Conservation (phyloP, 768 basidiomycete species). For the Asterophora lycoperdoides region DNA sequence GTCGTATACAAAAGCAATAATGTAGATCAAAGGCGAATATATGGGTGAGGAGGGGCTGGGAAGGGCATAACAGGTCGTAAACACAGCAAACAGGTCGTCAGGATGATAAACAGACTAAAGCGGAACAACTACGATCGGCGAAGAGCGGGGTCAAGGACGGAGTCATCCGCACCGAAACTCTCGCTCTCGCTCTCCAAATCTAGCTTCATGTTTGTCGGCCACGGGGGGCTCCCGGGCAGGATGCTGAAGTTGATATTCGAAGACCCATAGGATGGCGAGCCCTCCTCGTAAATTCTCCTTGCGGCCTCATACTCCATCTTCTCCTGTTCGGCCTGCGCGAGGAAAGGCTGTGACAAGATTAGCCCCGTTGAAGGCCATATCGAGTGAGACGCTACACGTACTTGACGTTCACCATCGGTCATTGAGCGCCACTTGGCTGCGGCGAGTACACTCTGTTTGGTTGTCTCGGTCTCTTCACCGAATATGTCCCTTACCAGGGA, state of each 20-base stretch:
- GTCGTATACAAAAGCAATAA: slow-evolving; percentile 27
- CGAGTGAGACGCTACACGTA: slow-evolving; percentile 29
- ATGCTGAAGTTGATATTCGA: slow-evolving; percentile 83
- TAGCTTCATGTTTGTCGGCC: slow-evolving; percentile 51
- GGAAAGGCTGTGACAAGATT: slow-evolving; percentile 62
- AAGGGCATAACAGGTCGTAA: slow-evolving; percentile 32
- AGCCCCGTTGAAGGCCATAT: background rate
- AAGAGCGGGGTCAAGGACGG: slow-evolving; percentile 29
- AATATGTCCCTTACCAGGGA: slow-evolving; percentile 76
- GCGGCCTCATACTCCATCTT: slow-evolving; percentile 91
- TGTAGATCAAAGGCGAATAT: slow-evolving; percentile 16
- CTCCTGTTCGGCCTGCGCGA: slow-evolving; percentile 91
- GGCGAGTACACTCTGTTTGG: slow-evolving; percentile 90
- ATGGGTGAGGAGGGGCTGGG: slow-evolving; percentile 4
- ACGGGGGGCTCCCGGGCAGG: slow-evolving; percentile 62
- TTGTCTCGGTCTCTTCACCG: slow-evolving; percentile 88
- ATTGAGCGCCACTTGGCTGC: slow-evolving; percentile 92
- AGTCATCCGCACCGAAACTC: slow-evolving; percentile 50
- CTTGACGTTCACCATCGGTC: slow-evolving; percentile 92
- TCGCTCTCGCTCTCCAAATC: slow-evolving; percentile 74
- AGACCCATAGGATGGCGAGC: slow-evolving; percentile 58
- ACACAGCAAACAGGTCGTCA: slow-evolving; percentile 12
- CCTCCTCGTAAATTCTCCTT: slow-evolving; percentile 83
- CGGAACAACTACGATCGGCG: slow-evolving; percentile 26
- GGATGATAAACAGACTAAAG: background rate